Conservation (phyloP, 176 grass and related monocot species). For the Elymus sibiricus region DNA sequence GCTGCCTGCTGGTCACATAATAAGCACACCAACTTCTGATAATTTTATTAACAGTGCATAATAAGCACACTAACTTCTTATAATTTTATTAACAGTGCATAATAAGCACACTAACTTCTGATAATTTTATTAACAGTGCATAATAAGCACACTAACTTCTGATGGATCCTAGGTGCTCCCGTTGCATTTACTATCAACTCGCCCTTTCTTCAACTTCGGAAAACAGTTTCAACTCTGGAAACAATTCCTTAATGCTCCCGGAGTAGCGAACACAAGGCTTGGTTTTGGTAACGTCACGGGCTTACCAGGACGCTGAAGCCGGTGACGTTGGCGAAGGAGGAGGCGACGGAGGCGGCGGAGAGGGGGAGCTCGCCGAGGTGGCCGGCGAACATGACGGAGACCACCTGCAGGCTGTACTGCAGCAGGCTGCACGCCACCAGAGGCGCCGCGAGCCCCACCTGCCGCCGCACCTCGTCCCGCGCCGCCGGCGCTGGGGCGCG, state of each 20-base stretch:
- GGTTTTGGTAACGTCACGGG: too few species aligned
- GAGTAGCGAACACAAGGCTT: background rate
- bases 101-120: background rate
- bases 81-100: background rate
- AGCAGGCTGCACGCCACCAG: constrained; percentile 57
- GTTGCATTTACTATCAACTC: background rate
- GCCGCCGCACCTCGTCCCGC: constrained; percentile 35
- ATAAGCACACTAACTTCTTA: background rate
- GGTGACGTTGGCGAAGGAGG: constrained; percentile 70
- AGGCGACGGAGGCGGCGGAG: constrained; percentile 52
- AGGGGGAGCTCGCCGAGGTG: constrained; percentile 65
- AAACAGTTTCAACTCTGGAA: background rate
- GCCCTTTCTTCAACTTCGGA: background rate
- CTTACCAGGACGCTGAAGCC: constrained; percentile 73
- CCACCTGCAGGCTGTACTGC: constrained; percentile 57
- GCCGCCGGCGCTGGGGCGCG: background rate
- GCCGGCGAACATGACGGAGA: constrained; percentile 75
- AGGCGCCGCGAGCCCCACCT: constrained; percentile 56
- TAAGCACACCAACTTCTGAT: background rate
- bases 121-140: background rate
- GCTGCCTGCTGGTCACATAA: background rate
- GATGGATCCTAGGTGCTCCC: background rate
- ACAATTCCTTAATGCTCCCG: background rate
- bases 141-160: background rate
- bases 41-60: background rate